Conservation (phyloP, 1,139 yeast species). For the Nadsonia starkeyi-henricii region DNA sequence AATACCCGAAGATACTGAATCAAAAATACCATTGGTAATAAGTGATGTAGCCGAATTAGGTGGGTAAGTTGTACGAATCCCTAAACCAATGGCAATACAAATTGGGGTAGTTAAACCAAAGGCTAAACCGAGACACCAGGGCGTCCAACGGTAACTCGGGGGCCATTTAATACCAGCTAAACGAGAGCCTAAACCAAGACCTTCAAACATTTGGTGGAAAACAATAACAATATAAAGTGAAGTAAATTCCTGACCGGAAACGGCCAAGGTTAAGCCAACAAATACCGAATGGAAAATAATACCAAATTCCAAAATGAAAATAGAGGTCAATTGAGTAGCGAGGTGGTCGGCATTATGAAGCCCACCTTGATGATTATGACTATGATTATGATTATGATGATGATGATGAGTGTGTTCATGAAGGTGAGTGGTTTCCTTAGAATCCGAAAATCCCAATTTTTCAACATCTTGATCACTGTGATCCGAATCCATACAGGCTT, state of each 20-base stretch:
- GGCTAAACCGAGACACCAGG: conserved; percentile 44
- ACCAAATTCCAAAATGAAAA: conserved; percentile 65
- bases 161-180: conserved; percentile 67
- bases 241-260: conserved; percentile 59
- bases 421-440: conserved; percentile 7
- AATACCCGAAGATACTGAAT: conserved; percentile 75
- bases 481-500: conserved; percentile 1
- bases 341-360: conserved; percentile 2
- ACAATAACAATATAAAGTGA: conserved; percentile 67
- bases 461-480: conserved; percentile 2
- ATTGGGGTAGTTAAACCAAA: conserved; percentile 73
- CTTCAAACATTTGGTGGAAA: conserved; percentile 90
- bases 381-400: conserved; percentile 4
- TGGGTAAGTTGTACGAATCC: conserved; percentile 56
- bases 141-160: conserved; percentile 31
- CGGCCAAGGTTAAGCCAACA: conserved; percentile 62
- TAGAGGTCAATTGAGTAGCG: conserved; percentile 31
- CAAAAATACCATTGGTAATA: conserved; percentile 66
- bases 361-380: neutral
- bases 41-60: conserved; percentile 44
- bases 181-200: conserved; percentile 81
- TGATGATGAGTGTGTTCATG: conserved; percentile 1
- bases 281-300: conserved; percentile 71
- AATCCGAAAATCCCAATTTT: neutral
- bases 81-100: conserved; percentile 75